These are phyloP conservation scores for Marasmius sp. DNA, from an alignment of 1,284 basidiomycete genomes.

Conservation along the genomic window DNA sequence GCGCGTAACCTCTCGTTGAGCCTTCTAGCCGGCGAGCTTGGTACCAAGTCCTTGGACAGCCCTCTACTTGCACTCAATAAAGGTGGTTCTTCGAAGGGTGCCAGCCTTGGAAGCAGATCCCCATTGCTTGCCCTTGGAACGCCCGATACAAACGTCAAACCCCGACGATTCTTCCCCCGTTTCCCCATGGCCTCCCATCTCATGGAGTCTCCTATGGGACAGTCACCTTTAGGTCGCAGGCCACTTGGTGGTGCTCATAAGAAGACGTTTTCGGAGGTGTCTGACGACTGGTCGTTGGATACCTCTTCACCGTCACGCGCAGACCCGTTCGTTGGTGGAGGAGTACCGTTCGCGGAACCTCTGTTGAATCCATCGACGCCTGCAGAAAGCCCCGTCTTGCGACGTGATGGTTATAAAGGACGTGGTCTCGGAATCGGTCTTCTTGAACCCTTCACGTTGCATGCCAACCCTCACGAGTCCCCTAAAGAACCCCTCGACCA, in stretches of 20 bases:
- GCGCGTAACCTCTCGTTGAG: constrained; percentile 63
- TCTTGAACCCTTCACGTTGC: constrained; percentile 51
- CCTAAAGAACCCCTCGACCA: constrained; percentile 4
- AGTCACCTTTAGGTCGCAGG: constrained; percentile 11
- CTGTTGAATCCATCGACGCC: constrained; percentile 41
- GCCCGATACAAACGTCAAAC: constrained; percentile 33
- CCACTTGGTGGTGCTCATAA: constrained; percentile 21
- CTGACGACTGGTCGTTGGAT: constrained; percentile 51
- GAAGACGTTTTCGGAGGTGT: constrained; percentile 36
- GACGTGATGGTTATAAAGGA: constrained; percentile 38
- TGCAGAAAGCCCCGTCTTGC: constrained; percentile 59
- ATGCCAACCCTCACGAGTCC: neutral
- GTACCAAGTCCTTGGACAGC: neutral
- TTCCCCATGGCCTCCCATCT: constrained; percentile 24
- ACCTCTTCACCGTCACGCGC: constrained; percentile 29
- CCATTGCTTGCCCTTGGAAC: constrained; percentile 27
- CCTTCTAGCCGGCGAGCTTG: constrained; percentile 43
- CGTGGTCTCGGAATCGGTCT: constrained; percentile 52
- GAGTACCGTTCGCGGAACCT: constrained; percentile 28
- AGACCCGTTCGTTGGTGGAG: constrained; percentile 13
- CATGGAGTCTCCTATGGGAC: constrained; percentile 9
- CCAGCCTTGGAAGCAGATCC: constrained; percentile 3
- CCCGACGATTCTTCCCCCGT: constrained; percentile 34
- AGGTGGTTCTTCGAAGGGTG: neutral
- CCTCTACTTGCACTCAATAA: neutral